Evolutionary conservation across 2,329 filamentous ascomycete species (phyloP).

Genomic region (Aspergillus clavatus): DNA sequence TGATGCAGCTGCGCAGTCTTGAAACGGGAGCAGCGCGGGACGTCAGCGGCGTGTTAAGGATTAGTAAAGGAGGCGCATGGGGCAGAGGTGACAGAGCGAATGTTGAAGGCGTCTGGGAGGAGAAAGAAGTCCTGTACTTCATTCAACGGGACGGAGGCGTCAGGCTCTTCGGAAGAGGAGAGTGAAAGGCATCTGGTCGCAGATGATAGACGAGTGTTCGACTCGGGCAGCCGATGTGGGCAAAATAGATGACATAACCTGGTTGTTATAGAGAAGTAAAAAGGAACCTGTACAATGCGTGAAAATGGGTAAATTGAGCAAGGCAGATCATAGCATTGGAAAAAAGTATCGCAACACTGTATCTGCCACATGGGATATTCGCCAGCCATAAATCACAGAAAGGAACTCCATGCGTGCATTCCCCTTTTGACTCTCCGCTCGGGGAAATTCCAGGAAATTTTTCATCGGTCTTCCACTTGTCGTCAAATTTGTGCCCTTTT

Average conservation of each 20-base stretch:
- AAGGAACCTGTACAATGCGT: slow-evolving; percentile 6
- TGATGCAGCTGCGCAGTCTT: slow-evolving; percentile 68
- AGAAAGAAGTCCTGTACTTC: slow-evolving; percentile 75
- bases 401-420: slow-evolving; percentile 38
- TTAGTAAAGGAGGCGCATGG: slow-evolving; percentile 57
- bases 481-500: slow-evolving; percentile 18
- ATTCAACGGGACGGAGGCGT: slow-evolving; percentile 74
- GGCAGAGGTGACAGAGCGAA: slow-evolving; percentile 29
- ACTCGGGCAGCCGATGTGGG: no score
- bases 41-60: slow-evolving; percentile 79
- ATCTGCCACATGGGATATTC: slow-evolving; percentile 37
- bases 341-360: slow-evolving; percentile 31
- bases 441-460: slow-evolving; percentile 24
- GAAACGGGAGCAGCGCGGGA: slow-evolving; percentile 87
- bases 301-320: slow-evolving; percentile 17
- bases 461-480: slow-evolving; percentile 25
- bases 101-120: slow-evolving; percentile 33
- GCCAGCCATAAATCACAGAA: slow-evolving; percentile 35
- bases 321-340: slow-evolving; percentile 29
- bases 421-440: slow-evolving; percentile 29
- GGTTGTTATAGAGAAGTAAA: slow-evolving; percentile 1
- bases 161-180: slow-evolving; percentile 78
- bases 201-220: slow-evolving; percentile 1
- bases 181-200: slow-evolving; percentile 40
- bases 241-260: no score